Evolutionary conservation across 2,329 filamentous ascomycete species (phyloP), one percentile per base, ranked within the genome.

Genomic region (Alternaria sp.): DNA sequence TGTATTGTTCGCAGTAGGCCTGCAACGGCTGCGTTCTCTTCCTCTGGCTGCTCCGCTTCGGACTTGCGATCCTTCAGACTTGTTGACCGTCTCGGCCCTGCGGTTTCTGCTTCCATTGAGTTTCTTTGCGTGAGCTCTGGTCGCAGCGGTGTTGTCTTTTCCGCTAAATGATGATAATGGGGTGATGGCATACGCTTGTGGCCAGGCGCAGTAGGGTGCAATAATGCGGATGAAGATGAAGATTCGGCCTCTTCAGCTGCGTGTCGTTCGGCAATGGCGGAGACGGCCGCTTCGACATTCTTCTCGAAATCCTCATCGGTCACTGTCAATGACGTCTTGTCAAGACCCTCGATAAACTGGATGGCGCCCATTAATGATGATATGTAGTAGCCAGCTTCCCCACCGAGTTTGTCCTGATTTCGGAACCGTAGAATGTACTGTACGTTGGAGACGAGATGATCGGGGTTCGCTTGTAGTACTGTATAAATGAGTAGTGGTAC

Each of bases 301-400:
- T 88, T 88, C 78, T 99, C 96, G 74, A 99, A 99, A 40, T 98
- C 96, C 60, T 96, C 93, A 74, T 99, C 94, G 2, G 91, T 91
- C 55, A 99, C 96, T 1, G 96, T 98, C 8, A 99, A 83, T 25
- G 91, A 95, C 2, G 96, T 98, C 47, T 94, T 90, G 80, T 99
- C 96, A 80, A 99, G 90, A 64, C 93, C 96, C 82, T 99, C 96
- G 71, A 99, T 92, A 79, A 99, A 99, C 73, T 97, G 93, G 54
- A 99, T 91, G 43, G 93, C 96, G 57, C 96, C 96, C 90, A 95
- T 92, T 86, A 99, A 83, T 8, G 96, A 98, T 30, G 95, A 98
- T 59, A 99, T 88, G 80, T 99, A 99, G 81, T 99, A 99, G 12
- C 96, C 96, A 13, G 96, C 95, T 83, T 99, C 96, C n/a, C 96